Conservation (phyloP, 2,329 filamentous ascomycete genomes). For the Capronia americana region DNA sequence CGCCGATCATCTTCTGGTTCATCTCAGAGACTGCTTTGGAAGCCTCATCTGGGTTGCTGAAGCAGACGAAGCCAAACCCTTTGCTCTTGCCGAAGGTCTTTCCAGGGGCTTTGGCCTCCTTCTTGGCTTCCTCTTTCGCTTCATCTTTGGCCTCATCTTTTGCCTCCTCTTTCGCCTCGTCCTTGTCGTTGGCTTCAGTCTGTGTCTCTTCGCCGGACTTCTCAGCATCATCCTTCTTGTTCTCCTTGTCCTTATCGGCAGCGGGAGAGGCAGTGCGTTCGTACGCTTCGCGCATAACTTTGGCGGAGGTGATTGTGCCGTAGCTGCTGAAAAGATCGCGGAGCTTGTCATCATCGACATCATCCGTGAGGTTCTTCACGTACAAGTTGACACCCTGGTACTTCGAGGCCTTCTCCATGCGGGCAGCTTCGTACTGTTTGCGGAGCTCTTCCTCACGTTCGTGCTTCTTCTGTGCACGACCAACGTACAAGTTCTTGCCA, state of each 20-base stretch:
- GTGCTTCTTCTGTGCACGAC: constrained; percentile 99
- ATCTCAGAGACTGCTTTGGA: constrained; percentile 99
- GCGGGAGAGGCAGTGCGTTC: constrained; percentile 48
- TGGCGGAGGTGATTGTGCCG: constrained; percentile 95
- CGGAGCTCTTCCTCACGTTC: constrained; percentile 99
- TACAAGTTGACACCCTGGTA: constrained; percentile 99
- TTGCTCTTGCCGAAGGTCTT: constrained; percentile 93
- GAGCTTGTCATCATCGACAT: constrained; percentile 97
- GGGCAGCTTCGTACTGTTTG: constrained; percentile 97
- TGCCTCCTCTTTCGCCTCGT: constrained; percentile 50
- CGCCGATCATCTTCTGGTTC: constrained; percentile 99
- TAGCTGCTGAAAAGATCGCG: constrained; percentile 90
- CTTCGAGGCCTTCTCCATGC: constrained; percentile 97
- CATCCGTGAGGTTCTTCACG: constrained; percentile 98
- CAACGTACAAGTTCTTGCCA: constrained; percentile 95
- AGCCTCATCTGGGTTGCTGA: constrained; percentile 98
- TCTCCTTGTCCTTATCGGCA: constrained; percentile 61
- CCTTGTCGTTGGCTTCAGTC: constrained; percentile 52
- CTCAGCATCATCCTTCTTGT: constrained; percentile 60
- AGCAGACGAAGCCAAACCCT: constrained; percentile 99
- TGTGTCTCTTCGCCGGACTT: constrained; percentile 59
- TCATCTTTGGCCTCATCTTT: constrained; percentile 60
- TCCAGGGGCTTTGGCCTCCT: constrained; percentile 63
- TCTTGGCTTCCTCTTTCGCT: constrained; percentile 59
- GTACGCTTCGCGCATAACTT: constrained; percentile 92